A percentile compares a stretch with the other conserved stretches of the same genome.
Conservation (phyloP, 2,329 filamentous ascomycete genomes). For the Sporothrix brunneoviolacea region DNA sequence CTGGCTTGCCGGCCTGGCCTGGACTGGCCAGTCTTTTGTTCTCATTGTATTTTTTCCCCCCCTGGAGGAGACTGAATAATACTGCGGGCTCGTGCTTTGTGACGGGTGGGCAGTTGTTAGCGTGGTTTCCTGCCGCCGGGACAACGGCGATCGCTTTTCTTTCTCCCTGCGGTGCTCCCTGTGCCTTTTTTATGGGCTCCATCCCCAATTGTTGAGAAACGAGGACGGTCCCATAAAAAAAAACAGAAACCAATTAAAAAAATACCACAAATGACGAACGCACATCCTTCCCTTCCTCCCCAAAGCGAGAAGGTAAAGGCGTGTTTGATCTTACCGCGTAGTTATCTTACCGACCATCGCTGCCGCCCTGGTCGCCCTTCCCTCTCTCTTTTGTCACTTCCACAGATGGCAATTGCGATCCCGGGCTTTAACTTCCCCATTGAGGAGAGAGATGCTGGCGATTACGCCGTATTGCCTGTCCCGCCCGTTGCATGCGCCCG, state of each 20-base stretch:
- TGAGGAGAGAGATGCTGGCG: constrained; percentile 8
- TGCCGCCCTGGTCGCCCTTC: neutral
- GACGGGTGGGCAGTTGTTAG: neutral
- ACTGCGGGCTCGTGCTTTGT: too few relatives aligned
- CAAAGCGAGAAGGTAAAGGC: too few relatives aligned
- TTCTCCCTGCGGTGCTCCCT: neutral
- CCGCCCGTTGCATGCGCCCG: neutral
- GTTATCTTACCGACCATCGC: constrained; percentile 6
- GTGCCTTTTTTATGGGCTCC: constrained; percentile 4
- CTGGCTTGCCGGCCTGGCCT: too few relatives aligned
- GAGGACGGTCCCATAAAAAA: neutral
- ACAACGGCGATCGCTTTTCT: constrained; percentile 9
- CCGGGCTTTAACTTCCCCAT: constrained; percentile 11
- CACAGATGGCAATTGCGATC: neutral
- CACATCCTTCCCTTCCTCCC: too few relatives aligned
- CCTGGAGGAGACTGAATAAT: too few relatives aligned
- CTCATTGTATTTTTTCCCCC: neutral
- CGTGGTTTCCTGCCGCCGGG: constrained; percentile 5
- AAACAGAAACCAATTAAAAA: neutral
- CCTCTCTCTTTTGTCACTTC: neutral
- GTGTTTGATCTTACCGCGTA: constrained; percentile 11
- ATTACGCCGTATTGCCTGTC: constrained; percentile 12
- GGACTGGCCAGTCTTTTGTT: too few relatives aligned
- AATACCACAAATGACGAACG: neutral
- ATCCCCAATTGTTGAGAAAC: constrained; percentile 15